Evolutionary conservation across 805 yeast genomes (phyloP).

Genomic region (Lachancea fermentati): DNA sequence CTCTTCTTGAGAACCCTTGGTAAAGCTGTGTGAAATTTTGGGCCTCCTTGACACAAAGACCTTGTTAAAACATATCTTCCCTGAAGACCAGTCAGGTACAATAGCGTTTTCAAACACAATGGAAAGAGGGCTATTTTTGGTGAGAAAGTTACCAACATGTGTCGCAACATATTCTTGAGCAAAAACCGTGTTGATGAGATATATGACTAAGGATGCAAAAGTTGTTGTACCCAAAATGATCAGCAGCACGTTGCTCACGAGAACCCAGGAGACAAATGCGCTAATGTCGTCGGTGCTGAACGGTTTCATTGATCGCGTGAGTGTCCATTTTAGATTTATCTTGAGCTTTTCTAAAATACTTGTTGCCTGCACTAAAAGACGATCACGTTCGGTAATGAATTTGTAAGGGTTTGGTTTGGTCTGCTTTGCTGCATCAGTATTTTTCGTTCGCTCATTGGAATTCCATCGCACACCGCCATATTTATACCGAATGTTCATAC

Average conservation of each 20-base stretch:
- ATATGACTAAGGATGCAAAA: slow-evolving; percentile 72
- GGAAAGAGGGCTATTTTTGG: slow-evolving; percentile 72
- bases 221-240: slow-evolving; percentile 88
- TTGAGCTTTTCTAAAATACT: slow-evolving; percentile 37
- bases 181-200: slow-evolving; percentile 54
- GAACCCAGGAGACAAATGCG: slow-evolving; percentile 87
- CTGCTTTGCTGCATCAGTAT: no score
- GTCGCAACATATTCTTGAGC: slow-evolving; percentile 76
- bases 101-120: slow-evolving; percentile 92
- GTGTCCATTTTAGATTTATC: slow-evolving; percentile 61
- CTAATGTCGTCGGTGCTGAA: slow-evolving; percentile 88
- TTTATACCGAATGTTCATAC: no score
- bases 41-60: slow-evolving; percentile 88
- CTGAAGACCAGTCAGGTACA: slow-evolving; percentile 89
- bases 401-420: slow-evolving; percentile 16
- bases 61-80: slow-evolving; percentile 75
- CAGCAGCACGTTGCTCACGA: slow-evolving; percentile 79
- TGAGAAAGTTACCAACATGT: slow-evolving; percentile 73
- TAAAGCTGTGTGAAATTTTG: slow-evolving; percentile 41
- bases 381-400: slow-evolving; percentile 24
- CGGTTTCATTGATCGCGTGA: slow-evolving; percentile 73
- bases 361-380: slow-evolving; percentile 37
- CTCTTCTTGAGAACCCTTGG: slow-evolving; percentile 67
- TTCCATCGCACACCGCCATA: no score
- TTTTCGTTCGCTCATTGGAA: no score